Evolutionary conservation across 768 basidiomycete genomes (phyloP).

Genomic region (Kwoniella dendrophila): DNA sequence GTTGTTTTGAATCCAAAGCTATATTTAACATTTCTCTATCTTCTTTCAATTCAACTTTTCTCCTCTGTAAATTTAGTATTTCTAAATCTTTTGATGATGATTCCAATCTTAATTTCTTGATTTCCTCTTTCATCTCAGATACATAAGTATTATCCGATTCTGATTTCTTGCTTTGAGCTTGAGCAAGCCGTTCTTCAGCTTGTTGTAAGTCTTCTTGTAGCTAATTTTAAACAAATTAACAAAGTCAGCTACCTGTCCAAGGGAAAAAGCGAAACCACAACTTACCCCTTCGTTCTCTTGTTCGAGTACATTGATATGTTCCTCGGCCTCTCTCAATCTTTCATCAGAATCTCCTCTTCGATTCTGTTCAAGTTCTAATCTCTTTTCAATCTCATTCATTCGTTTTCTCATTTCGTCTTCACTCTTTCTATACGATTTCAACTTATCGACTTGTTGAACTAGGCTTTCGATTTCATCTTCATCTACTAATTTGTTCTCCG

Average conservation of each 20-base stretch:
- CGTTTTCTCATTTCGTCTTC: constrained; percentile 64
- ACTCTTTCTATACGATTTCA: constrained; percentile 56
- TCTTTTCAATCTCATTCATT: constrained; percentile 58
- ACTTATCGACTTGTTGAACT: constrained; percentile 58
- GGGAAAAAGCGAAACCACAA: background rate
- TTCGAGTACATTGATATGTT: too few relatives aligned
- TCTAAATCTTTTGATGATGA: constrained; percentile 83
- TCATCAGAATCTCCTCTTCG: constrained; percentile 60
- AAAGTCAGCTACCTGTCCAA: background rate
- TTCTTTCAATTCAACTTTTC: constrained; percentile 69
- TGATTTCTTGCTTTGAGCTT: too few relatives aligned
- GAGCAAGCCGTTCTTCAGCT: constrained; percentile 6
- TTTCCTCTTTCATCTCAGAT: constrained; percentile 18
- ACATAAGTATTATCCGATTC: background rate
- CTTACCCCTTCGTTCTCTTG: constrained; percentile 38
- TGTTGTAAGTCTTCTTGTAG: background rate
- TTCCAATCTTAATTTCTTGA: constrained; percentile 65
- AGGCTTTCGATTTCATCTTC: constrained; percentile 58
- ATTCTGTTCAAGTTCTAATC: too few relatives aligned
- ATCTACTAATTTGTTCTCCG: constrained; percentile 55
- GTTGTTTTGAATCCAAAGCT: constrained; percentile 89
- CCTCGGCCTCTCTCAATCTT: too few relatives aligned
- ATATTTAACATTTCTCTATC: constrained; percentile 84
- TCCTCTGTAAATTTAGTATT: constrained; percentile 71
- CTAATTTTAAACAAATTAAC: too few relatives aligned